These are phyloP conservation scores for Nicotiana tomentosiformis DNA, from an alignment of 257 asterid species.

Conservation along the genomic window DNA sequence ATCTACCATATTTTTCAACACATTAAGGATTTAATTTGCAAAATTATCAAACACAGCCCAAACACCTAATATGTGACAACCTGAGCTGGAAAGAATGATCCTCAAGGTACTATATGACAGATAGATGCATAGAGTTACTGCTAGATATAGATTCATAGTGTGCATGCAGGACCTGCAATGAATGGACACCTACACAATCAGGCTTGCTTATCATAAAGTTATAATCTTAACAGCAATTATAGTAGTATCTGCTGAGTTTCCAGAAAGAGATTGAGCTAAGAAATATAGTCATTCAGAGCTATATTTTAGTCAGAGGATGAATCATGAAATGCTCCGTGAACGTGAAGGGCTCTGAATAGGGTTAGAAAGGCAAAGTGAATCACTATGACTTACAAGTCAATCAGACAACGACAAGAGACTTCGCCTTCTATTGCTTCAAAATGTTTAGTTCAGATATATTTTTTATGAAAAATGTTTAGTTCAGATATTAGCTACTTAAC, in stretches of 20 bases:
- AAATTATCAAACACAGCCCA: neutral
- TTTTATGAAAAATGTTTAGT: too few species aligned
- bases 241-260: neutral
- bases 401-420: neutral
- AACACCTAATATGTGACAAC: neutral
- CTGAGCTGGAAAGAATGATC: neutral
- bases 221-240: neutral
- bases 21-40: neutral
- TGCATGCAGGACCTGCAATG: conserved; percentile 10
- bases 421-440: neutral
- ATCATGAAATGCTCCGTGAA: neutral
- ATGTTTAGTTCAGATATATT: neutral
- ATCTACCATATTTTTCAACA: neutral
- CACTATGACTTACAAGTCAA: neutral
- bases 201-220: neutral
- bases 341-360: neutral
- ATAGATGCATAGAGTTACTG: neutral
- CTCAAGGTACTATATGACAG: neutral
- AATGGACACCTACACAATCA: conserved; percentile 8
- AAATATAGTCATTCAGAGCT: neutral
- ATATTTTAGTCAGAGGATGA: neutral
- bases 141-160: neutral
- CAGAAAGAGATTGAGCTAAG: neutral
- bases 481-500: too few species aligned
- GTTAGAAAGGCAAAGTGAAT: neutral